These are phyloP conservation scores for Funneliformis geosporum DNA, from an alignment of 192 early-diverging fungal genomes.

Conservation along the genomic window DNA sequence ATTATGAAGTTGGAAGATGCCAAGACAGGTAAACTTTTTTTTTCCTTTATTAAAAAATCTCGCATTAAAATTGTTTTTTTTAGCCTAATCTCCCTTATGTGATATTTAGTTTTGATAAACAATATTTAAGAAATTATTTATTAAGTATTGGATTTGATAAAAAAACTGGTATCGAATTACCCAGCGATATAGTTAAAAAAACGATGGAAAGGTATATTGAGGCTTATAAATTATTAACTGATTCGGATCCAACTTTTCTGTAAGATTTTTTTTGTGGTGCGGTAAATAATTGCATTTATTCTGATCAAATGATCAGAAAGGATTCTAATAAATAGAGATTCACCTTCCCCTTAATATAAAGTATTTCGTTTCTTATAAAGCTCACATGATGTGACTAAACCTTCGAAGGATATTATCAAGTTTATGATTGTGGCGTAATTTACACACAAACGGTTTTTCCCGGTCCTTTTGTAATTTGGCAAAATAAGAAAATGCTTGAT, in stretches of 20 bases:
- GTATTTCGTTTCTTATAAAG: no score
- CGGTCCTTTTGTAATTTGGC: not conserved
- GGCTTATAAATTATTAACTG: conserved; percentile 83
- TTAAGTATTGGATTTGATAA: conserved; percentile 88
- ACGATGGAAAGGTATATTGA: conserved; percentile 91
- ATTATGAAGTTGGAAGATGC: conserved; percentile 73
- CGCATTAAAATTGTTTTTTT: no score
- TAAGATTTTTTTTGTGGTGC: no score
- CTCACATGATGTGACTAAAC: no score
- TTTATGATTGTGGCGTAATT: not conserved
- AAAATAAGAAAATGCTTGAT: not conserved
- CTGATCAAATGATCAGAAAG: no score
- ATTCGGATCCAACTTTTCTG: conserved; percentile 27
- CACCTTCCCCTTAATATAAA: no score
- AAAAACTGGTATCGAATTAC: conserved; percentile 77
- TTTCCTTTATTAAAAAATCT: not conserved
- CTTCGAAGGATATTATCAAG: no score
- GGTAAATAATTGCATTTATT: no score
- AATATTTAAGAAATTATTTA: conserved; percentile 95
- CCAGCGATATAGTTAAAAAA: conserved; percentile 78
- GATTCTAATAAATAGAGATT: no score
- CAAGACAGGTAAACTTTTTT: conserved; percentile 60
- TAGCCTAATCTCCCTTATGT: not conserved
- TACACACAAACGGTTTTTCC: not conserved
- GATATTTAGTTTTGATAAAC: conserved; percentile 87